Evolutionary conservation across 2,329 filamentous ascomycete genomes (phyloP).

Genomic region (Chaetomium globosum): DNA sequence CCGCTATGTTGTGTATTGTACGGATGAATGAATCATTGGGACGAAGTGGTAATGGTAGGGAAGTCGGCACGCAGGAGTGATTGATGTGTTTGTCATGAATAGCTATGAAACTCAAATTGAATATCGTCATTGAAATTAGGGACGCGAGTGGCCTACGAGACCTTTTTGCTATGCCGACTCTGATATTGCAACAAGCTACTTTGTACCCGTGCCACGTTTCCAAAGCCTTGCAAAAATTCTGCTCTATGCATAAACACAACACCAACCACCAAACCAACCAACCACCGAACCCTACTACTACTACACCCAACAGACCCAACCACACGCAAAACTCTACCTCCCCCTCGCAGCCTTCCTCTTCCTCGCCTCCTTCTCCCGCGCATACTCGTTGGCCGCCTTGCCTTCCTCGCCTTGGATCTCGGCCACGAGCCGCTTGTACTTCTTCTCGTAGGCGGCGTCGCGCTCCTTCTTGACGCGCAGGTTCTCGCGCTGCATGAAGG

Average conservation of each 20-base stretch:
- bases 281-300: neutral
- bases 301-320: slow-evolving; percentile 4
- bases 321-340: slow-evolving; percentile 23
- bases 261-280: neutral
- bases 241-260: neutral
- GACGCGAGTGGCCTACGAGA: neutral
- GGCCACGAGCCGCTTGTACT: slow-evolving; percentile 86
- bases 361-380: slow-evolving; percentile 76
- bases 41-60: neutral
- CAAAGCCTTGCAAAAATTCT: neutral
- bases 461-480: slow-evolving; percentile 89
- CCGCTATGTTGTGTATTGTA: neutral
- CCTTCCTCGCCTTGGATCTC: slow-evolving; percentile 97
- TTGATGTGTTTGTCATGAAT: neutral
- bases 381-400: slow-evolving; percentile 82
- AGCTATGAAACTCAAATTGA: neutral
- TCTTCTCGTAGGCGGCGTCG: slow-evolving; percentile 93
- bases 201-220: neutral
- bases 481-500: slow-evolving; percentile 89
- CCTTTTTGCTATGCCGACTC: neutral
- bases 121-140: neutral
- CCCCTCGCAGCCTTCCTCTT: slow-evolving; percentile 70
- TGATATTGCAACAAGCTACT: neutral
- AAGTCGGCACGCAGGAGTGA: neutral
- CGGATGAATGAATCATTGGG: neutral